phyloP scores from a whole-genome alignment of 2,329 filamentous ascomycete species.

The Trichoderma sp. region DNA sequence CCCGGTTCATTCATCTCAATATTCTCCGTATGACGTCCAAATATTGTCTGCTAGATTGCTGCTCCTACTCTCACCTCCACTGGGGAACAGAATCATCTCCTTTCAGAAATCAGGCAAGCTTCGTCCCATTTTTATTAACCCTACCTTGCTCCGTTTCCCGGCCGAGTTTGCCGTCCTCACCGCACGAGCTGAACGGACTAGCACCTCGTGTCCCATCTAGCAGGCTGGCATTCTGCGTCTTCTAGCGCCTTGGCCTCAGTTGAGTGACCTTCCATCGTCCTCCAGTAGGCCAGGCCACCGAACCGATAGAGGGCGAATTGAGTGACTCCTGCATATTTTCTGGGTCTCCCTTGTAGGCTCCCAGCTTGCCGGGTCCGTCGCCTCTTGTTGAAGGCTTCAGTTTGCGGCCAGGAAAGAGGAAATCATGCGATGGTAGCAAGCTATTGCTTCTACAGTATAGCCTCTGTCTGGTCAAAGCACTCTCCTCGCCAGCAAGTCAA shows the following conservation, averaged over 20 bases:
- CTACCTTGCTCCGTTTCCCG: neutral
- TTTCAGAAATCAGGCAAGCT: neutral
- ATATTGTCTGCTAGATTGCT: neutral
- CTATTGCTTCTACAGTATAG: conserved; percentile 12
- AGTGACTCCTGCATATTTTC: neutral
- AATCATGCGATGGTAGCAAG: neutral
- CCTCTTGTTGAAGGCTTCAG: neutral
- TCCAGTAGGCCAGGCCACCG: neutral
- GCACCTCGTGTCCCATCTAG: conserved; percentile 2
- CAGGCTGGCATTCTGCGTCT: neutral
- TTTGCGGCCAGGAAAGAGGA: neutral
- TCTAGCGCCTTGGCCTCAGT: conserved; percentile 13
- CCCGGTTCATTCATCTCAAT: neutral
- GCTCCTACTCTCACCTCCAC: neutral
- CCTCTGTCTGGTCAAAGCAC: neutral
- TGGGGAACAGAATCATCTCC: neutral
- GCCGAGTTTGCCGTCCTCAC: conserved; percentile 14
- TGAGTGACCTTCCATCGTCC: conserved; percentile 2
- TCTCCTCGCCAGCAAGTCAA: neutral
- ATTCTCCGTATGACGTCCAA: neutral
- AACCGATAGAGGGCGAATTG: neutral
- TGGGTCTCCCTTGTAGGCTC: neutral
- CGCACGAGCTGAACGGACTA: conserved; percentile 12
- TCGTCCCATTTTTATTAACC: neutral
- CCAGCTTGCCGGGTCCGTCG: neutral